Evolutionary conservation across 2,329 filamentous ascomycete species (phyloP), one percentile per base, ranked within the genome.

Genomic region (Penicillium sp.): DNA sequence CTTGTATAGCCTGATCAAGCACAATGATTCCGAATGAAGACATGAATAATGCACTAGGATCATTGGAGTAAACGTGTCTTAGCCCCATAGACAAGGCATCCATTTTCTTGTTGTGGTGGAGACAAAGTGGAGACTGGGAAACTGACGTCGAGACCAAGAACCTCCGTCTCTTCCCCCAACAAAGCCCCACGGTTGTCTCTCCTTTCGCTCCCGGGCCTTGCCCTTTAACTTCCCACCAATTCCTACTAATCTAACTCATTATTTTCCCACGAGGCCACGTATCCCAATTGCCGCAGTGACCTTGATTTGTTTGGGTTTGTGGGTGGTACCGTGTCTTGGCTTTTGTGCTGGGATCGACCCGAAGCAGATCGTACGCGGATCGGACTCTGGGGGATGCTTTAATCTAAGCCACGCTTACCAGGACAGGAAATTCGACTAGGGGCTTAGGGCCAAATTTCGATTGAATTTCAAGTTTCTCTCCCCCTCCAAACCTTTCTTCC

Each of bases 321-420:
- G 56, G 55, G 52, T 53, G 57, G 44, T 47, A 33, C 33, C 46
- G 49, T 54, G 50, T 65, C 58, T 65, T 65, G 65, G 64, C 58
- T 54, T 22, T 54, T 46, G 14, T 58, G 42, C 35, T 62, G 57
- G 56, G 68, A 67, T 71, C 65, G 67, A 64, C 65, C 65, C 62
- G 65, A 60, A 53, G 58, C 57, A 62, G 69, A 72, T 70, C 67
- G 39, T 42, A 22, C 19, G 62, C 51, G 60, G 67, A 71, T 70
- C 65, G 59, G 16, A 60, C 63, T 61, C 61, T 52, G 50, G 50
- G 42, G 50, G 19, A 24, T 47, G 46, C 44, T 33, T 52, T 27
- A 29, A 53, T 47, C 49, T 26, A 33, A 54, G 45, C 55, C 52
- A 54, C 39, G 5, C 44, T 42, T 26, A 31, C 49, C 45, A 49